Percentiles rank a stretch among this genome's conserved stretches.
phyloP scores from a whole-genome alignment of 2,329 filamentous ascomycete species.

The Curvularia lunata region DNA sequence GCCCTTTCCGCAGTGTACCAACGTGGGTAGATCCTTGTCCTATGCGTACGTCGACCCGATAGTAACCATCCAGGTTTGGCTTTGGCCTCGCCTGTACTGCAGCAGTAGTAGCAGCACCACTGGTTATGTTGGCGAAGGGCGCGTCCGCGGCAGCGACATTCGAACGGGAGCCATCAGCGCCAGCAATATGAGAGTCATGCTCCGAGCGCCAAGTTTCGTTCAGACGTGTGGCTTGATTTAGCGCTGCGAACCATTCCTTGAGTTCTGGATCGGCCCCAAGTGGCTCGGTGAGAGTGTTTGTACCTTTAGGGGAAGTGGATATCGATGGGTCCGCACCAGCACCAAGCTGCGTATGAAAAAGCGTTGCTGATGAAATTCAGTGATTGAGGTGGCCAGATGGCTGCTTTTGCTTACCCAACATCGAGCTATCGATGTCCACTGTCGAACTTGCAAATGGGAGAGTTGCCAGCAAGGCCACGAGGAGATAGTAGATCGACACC shows the following conservation, averaged over 20 bases:
- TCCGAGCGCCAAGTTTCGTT: background rate
- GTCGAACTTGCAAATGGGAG: background rate
- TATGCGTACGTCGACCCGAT: slow-evolving; percentile 8
- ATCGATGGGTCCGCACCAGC: background rate
- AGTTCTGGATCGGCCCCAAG: background rate
- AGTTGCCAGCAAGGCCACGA: background rate
- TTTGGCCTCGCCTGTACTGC: background rate
- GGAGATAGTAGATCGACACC: background rate
- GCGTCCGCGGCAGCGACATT: background rate
- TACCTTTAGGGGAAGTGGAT: background rate
- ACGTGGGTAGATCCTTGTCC: background rate
- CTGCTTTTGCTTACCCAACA: background rate
- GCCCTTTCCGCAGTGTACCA: slow-evolving; percentile 7
- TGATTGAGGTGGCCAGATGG: background rate
- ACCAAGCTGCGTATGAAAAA: background rate
- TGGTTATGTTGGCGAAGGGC: background rate
- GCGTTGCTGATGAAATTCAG: background rate
- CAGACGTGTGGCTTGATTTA: background rate
- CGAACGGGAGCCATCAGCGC: background rate
- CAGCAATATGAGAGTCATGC: background rate
- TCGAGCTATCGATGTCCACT: background rate
- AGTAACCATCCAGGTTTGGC: slow-evolving; percentile 7
- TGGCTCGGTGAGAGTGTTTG: background rate
- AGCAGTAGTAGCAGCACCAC: background rate
- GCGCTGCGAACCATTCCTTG: background rate